Percentiles rank a stretch among this genome's conserved stretches.
These are phyloP conservation scores for Pistacia atlantica DNA, from an alignment of 345 rosid genomes.

Conservation along the genomic window DNA sequence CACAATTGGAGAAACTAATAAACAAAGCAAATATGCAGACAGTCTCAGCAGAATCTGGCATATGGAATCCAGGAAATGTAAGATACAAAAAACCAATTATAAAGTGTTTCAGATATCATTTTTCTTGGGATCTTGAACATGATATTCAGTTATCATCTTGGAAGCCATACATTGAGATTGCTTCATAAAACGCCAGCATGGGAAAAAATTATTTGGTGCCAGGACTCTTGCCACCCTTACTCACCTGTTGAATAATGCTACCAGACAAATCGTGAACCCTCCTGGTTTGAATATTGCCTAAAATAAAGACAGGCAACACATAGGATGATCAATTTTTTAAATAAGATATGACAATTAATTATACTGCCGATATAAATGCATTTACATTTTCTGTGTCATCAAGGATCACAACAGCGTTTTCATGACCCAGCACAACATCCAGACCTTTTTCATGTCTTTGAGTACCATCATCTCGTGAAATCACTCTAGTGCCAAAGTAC, in stretches of 20 bases:
- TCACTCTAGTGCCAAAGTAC: slow-evolving; percentile 64
- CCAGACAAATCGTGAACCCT: too few species aligned
- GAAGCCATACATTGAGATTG: not conserved
- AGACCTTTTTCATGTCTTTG: slow-evolving; percentile 81
- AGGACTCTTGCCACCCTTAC: not conserved
- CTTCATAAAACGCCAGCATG: too few species aligned
- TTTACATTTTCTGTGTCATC: slow-evolving; percentile 90
- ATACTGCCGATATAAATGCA: not conserved
- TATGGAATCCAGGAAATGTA: too few species aligned
- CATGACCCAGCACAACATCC: slow-evolving; percentile 86
- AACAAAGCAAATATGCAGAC: too few species aligned
- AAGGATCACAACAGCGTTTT: slow-evolving; percentile 81
- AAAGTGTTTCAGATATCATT: not conserved
- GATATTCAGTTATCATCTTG: not conserved
- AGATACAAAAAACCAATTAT: too few species aligned
- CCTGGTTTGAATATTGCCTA: not conserved
- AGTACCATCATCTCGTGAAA: slow-evolving; percentile 94
- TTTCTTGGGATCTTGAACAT: not conserved
- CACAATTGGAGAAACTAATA: too few species aligned
- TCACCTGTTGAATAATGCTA: not conserved
- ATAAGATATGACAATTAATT: too few species aligned
- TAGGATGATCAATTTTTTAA: not conserved
- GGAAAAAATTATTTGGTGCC: not conserved
- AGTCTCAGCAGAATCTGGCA: too few species aligned
- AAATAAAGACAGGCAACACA: not conserved